Conservation (phyloP, 495 filamentous ascomycete genomes). For the Lepidopterella palustris region DNA sequence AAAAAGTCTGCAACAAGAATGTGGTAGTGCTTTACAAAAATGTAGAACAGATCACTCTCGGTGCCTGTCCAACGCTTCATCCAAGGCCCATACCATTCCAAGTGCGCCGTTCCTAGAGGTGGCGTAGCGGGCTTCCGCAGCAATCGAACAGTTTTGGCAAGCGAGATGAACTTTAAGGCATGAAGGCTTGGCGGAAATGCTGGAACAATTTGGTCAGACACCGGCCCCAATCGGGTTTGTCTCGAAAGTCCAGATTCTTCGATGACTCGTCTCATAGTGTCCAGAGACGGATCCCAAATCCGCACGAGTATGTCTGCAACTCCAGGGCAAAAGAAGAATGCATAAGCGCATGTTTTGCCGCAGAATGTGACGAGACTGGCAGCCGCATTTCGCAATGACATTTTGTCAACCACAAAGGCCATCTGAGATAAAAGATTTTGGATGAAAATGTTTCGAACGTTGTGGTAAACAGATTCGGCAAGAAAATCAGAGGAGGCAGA, state of each 20-base stretch:
- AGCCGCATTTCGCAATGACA: conserved; percentile 86
- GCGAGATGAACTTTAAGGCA: conserved; percentile 63
- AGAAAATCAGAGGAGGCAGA: conserved; percentile 71
- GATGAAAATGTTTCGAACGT: conserved; percentile 84
- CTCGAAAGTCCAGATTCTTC: conserved; percentile 54
- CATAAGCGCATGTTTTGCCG: conserved; percentile 89
- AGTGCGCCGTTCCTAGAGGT: conserved; percentile 62
- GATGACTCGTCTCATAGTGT: conserved; percentile 61
- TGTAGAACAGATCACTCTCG: conserved; percentile 88
- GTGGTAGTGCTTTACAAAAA: conserved; percentile 89
- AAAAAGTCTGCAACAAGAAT: conserved; percentile 76
- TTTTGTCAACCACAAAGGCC: conserved; percentile 81
- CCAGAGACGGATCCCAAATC: conserved; percentile 67
- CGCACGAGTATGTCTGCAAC: conserved; percentile 80
- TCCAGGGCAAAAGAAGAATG: conserved; percentile 91
- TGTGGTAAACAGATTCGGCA: conserved; percentile 85
- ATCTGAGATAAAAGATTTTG: conserved; percentile 84
- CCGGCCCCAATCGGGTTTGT: conserved; percentile 35
- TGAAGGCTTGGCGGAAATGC: conserved; percentile 70
- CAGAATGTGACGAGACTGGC: conserved; percentile 87
- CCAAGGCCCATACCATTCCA: conserved; percentile 86
- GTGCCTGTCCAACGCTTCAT: conserved; percentile 76
- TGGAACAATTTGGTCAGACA: conserved; percentile 51
- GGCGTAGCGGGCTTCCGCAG: conserved; percentile 61
- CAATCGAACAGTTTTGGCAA: conserved; percentile 53